Evolutionary conservation across 805 yeast genomes (phyloP), one percentile per base, ranked within the genome.

Genomic region (Brettanomyces custersianus): DNA sequence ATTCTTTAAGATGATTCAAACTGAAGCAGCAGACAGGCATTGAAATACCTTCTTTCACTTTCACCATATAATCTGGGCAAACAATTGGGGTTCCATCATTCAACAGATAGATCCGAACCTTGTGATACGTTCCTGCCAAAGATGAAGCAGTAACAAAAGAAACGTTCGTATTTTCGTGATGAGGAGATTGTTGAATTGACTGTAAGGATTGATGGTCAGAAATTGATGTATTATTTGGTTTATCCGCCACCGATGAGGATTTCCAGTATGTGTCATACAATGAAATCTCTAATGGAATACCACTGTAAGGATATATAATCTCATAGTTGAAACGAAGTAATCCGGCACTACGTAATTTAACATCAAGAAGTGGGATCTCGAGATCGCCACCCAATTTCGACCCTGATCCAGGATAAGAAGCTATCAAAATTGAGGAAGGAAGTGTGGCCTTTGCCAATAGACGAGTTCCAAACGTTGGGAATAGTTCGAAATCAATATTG

Each of bases 221-320:
- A 10, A 12, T n/a, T 16, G 17, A 19, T 20, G 17, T 15, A 6
- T 16, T 15, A 8, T 29, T 15, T 26, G 37, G 38, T 18, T 42
- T 44, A 20, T 46, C 51, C 1, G 53, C 48, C 7, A 54, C 74
- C 31, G 80, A 72, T 0, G 96, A 83, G 1, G 95, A 80, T 58
- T 88, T 92, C 98, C 98, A 90, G 59, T 90, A 90, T 0, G 97
- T 90, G 51, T 88, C 96, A 54, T 83, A 87, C 61, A 86, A 85
- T 9, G 94, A 79, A 29, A 94, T 81, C 56, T 88, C 96, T 40
- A 90, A 62, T 4, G 94, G 80, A 0, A 61, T 62, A 5, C 96
- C 96, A 5, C 78, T 67, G 53, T 80, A 92, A n/a, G 98, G 96
- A 54, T 78, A 77, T 34, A 90, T 84, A 3, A 90, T 73, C 49